Evolutionary conservation across 306 rosid species (phyloP).

Genomic region (Canavalia gladiata): DNA sequence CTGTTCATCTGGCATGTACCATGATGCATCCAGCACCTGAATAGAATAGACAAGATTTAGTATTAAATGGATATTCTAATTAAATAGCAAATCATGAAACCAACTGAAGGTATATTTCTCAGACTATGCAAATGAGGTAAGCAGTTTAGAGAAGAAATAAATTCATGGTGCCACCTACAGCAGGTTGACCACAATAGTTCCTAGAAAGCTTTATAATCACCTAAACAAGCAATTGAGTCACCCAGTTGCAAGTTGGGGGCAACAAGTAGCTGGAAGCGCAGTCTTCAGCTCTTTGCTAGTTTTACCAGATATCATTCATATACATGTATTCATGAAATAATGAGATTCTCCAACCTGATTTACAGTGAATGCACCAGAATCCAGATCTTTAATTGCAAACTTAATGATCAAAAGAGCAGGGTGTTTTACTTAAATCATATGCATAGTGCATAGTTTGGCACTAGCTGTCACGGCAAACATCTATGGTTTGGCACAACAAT

Average conservation of each 20-base stretch:
- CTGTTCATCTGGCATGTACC: constrained; percentile 99
- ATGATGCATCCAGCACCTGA: constrained; percentile 96
- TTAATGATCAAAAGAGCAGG: constrained; percentile 18
- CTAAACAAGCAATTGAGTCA: background rate
- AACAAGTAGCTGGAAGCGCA: background rate
- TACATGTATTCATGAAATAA: background rate
- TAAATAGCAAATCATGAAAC: background rate
- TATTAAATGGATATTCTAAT: constrained; percentile 30
- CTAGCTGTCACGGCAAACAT: background rate
- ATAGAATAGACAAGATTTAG: constrained; percentile 26
- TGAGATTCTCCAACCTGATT: constrained; percentile 32
- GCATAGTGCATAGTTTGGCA: background rate
- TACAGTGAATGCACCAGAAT: background rate
- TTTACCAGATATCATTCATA: constrained; percentile 29
- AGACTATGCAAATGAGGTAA: background rate
- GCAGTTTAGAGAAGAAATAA: constrained; percentile 7
- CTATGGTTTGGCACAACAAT: background rate
- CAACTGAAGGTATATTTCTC: background rate
- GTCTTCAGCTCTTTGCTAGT: background rate
- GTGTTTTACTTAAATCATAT: constrained; percentile 1
- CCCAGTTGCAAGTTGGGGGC: background rate
- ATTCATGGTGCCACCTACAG: background rate
- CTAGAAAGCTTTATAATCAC: background rate
- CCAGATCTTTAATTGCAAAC: background rate
- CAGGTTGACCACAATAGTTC: constrained; percentile 7